Evolutionary conservation across 2,329 filamentous ascomycete genomes (phyloP).

Genomic region (Chrysoporthe austroafricana): DNA sequence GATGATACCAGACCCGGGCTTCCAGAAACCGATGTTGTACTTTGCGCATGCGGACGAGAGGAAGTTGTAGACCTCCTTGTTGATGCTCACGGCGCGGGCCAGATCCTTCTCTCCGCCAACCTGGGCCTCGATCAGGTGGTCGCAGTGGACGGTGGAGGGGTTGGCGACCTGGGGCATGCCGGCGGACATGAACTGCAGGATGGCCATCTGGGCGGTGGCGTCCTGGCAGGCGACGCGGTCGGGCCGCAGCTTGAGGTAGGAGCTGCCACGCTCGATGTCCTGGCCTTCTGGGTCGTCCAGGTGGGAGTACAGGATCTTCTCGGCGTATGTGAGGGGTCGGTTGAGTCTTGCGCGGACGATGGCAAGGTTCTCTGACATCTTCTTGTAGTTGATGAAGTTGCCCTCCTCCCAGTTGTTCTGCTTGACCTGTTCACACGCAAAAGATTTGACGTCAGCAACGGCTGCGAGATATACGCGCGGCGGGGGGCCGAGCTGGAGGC

Average conservation of each 20-base stretch:
- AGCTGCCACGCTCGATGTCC: constrained; percentile 93
- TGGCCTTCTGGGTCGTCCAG: constrained; percentile 95
- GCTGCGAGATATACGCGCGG: neutral
- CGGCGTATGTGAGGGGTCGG: constrained; percentile 89
- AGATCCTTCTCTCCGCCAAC: constrained; percentile 92
- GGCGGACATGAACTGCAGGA: constrained; percentile 99
- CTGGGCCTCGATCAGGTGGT: constrained; percentile 99
- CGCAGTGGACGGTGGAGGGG: constrained; percentile 95
- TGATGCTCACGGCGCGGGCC: constrained; percentile 85
- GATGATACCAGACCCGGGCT: constrained; percentile 97
- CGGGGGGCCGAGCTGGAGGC: constrained; percentile 1
- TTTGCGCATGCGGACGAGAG: constrained; percentile 91
- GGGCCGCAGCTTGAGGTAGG: constrained; percentile 94
- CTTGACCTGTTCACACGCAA: constrained; percentile 60
- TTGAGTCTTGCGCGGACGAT: constrained; percentile 90
- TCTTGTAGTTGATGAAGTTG: constrained; percentile 99
- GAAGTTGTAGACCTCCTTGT: constrained; percentile 99
- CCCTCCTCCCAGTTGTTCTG: constrained; percentile 96
- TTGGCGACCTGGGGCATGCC: constrained; percentile 96
- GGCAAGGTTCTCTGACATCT: constrained; percentile 96
- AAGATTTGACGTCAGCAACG: constrained; percentile 24
- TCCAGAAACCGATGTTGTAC: constrained; percentile 99
- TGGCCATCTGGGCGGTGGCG: constrained; percentile 99
- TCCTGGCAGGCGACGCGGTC: constrained; percentile 99
- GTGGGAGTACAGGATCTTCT: constrained; percentile 99